phyloP scores from a whole-genome alignment of 257 asterid genomes.

The Jacaranda mimosifolia region DNA sequence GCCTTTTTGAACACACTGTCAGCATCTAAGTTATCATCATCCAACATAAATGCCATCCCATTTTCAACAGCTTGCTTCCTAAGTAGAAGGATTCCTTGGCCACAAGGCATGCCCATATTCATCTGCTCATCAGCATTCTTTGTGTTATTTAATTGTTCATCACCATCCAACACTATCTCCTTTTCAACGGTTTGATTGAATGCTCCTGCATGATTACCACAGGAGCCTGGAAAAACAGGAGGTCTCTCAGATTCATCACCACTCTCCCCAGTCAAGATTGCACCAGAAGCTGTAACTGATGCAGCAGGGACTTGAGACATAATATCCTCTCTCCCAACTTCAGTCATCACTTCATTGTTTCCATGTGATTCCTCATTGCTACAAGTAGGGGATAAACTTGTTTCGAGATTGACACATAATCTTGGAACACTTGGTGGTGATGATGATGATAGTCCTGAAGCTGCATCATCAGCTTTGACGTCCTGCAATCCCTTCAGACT shows the following conservation, averaged over 20 bases:
- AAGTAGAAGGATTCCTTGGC: constrained; percentile 57
- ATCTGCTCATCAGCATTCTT: constrained; percentile 29
- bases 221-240: neutral
- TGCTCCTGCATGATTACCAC: constrained; percentile 31
- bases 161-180: constrained; percentile 18
- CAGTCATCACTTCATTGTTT: constrained; percentile 15
- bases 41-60: constrained; percentile 75
- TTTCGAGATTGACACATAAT: constrained; percentile 31
- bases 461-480: constrained; percentile 37
- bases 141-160: constrained; percentile 36
- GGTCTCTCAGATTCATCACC: too few species aligned
- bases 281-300: constrained; percentile 37
- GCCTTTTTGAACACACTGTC: constrained; percentile 64
- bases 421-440: constrained; percentile 43
- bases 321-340: constrained; percentile 36
- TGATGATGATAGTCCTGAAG: constrained; percentile 34
- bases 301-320: constrained; percentile 18
- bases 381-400: constrained; percentile 30
- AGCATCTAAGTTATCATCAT: constrained; percentile 66
- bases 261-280: neutral
- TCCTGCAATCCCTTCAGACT: constrained; percentile 45
- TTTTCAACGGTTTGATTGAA: constrained; percentile 32
- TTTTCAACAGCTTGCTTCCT: constrained; percentile 71
- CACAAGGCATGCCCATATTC: constrained; percentile 39
- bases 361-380: constrained; percentile 43